Evolutionary conservation across 2,329 filamentous ascomycete genomes (phyloP).

Genomic region (Sporothrix globosa): DNA sequence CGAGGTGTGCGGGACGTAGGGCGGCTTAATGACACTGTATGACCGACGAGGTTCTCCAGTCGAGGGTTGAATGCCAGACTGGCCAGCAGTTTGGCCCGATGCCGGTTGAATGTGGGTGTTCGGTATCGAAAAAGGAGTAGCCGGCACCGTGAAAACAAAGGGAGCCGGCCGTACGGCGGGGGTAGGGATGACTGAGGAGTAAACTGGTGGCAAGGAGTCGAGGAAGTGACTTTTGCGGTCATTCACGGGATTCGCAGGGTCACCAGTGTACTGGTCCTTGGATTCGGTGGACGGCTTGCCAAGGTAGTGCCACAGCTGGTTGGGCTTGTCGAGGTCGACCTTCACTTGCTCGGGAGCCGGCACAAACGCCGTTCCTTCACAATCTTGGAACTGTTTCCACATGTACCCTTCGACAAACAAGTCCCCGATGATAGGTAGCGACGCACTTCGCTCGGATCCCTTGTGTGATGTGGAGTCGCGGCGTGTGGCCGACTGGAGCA

Average conservation of each 20-base stretch:
- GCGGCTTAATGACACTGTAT: slow-evolving; percentile 39
- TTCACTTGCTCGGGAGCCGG: slow-evolving; percentile 65
- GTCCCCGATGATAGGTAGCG: slow-evolving; percentile 65
- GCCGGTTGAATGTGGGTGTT: neutral
- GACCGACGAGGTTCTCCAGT: slow-evolving; percentile 35
- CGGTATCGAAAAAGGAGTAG: slow-evolving; percentile 34
- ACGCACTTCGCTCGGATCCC: slow-evolving; percentile 54
- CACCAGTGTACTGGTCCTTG: slow-evolving; percentile 86
- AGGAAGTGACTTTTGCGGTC: slow-evolving; percentile 73
- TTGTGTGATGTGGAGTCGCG: slow-evolving; percentile 56
- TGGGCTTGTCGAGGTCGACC: slow-evolving; percentile 70
- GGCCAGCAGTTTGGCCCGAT: slow-evolving; percentile 25
- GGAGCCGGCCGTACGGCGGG: slow-evolving; percentile 29
- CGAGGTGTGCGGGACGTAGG: slow-evolving; percentile 38
- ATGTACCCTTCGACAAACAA: slow-evolving; percentile 68
- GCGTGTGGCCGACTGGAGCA: slow-evolving; percentile 74
- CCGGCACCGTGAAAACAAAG: slow-evolving; percentile 29
- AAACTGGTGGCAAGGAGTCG: slow-evolving; percentile 55
- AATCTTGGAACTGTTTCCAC: slow-evolving; percentile 79
- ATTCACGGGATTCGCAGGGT: slow-evolving; percentile 62
- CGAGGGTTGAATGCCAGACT: slow-evolving; percentile 21
- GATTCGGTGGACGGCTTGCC: slow-evolving; percentile 85
- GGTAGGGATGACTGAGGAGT: neutral
- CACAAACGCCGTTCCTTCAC: slow-evolving; percentile 48
- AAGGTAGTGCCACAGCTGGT: slow-evolving; percentile 88